Conservation (phyloP, 768 basidiomycete species). For the Boletus sp. region DNA sequence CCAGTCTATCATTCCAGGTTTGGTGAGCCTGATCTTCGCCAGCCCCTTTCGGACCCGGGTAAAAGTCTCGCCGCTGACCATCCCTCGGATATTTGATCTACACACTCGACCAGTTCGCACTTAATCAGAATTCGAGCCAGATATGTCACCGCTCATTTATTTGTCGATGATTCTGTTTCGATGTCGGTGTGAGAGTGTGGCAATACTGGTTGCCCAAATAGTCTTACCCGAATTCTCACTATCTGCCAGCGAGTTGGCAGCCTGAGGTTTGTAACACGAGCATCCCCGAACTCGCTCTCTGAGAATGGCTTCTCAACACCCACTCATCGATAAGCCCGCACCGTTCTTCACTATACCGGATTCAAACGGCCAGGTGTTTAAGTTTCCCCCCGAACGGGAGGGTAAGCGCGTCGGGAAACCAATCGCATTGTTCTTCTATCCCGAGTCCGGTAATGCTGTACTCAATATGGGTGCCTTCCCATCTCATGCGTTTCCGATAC, state of each 20-base stretch:
- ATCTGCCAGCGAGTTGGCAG: neutral
- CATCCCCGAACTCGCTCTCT: neutral
- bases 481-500: neutral
- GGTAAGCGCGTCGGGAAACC: conserved; percentile 42
- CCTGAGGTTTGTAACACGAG: neutral
- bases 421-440: conserved; percentile 76
- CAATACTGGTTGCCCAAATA: conserved; percentile 7
- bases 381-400: conserved; percentile 54
- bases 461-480: conserved; percentile 1
- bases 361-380: conserved; percentile 57
- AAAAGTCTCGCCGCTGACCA: neutral
- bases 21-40: neutral
- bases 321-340: conserved; percentile 60
- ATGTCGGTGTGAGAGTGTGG: conserved; percentile 1
- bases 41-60: neutral
- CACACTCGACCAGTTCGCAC: neutral
- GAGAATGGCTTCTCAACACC: conserved; percentile 41
- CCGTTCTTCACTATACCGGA: conserved; percentile 65
- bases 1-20: neutral
- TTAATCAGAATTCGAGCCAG: neutral
- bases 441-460: conserved; percentile 51
- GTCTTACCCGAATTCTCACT: neutral
- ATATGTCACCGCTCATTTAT: neutral
- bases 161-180: neutral
- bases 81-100: conserved; percentile 5